Percentiles rank a stretch among this genome's conserved stretches.
These are phyloP conservation scores for Lichtheimia ornata DNA, from an alignment of 371 early-diverging fungal species.

Conservation along the genomic window DNA sequence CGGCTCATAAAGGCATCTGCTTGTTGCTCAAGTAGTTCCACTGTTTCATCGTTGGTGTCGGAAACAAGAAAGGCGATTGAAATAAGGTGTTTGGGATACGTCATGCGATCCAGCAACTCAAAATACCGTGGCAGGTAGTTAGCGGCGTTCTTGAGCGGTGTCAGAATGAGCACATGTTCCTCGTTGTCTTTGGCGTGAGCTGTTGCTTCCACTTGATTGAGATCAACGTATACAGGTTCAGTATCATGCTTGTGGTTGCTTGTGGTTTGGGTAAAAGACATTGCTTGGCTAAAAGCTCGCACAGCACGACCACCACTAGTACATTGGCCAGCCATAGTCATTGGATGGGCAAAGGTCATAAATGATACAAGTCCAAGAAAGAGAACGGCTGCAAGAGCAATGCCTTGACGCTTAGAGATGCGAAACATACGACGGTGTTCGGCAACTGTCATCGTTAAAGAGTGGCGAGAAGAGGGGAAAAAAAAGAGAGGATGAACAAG, in stretches of 20 bases:
- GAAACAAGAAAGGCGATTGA: constrained; percentile 63
- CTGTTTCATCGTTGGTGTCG: constrained; percentile 56
- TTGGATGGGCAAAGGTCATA: constrained; percentile 29
- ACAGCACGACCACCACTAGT: constrained; percentile 25
- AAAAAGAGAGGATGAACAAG: constrained; percentile 4
- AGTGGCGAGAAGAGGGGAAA: constrained; percentile 4
- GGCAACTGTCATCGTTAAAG: constrained; percentile 10
- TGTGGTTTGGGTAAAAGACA: constrained; percentile 22
- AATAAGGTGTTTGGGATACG: constrained; percentile 55
- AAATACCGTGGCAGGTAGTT: constrained; percentile 59
- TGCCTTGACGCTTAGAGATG: constrained; percentile 30
- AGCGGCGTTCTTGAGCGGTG: constrained; percentile 60
- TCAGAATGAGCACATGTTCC: constrained; percentile 53
- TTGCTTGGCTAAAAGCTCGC: constrained; percentile 30
- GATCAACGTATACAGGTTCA: constrained; percentile 14
- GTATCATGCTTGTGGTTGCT: constrained; percentile 1
- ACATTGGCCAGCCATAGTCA: constrained; percentile 4
- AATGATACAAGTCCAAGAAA: constrained; percentile 30
- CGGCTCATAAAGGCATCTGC: constrained; percentile 24
- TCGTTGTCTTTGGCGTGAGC: constrained; percentile 23
- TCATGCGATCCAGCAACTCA: constrained; percentile 51
- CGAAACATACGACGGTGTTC: constrained; percentile 28
- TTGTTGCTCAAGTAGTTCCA: constrained; percentile 42
- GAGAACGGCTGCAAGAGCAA: constrained; percentile 23
- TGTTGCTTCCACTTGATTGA: constrained; percentile 23